phyloP scores from a whole-genome alignment of 305 asterid genomes.

The Petunia hybrid region DNA sequence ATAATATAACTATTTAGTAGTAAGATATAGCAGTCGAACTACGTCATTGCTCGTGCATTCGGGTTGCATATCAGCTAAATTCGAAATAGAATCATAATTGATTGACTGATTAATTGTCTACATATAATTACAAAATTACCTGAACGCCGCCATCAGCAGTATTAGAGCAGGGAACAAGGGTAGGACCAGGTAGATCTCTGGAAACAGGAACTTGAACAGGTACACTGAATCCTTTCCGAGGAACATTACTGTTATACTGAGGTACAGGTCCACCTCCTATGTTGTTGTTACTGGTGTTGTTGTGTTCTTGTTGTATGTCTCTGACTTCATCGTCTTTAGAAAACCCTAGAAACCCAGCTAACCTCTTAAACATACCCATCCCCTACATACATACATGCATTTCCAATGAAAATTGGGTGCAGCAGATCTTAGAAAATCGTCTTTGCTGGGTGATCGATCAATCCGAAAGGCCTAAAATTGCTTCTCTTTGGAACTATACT shows the following conservation, averaged over 20 bases:
- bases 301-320: conserved; percentile 38
- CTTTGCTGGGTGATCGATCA: too few relatives aligned
- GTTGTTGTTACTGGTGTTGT: conserved; percentile 39
- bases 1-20: too few relatives aligned
- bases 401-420: too few relatives aligned
- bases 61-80: too few relatives aligned
- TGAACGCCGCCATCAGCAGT: conserved; percentile 82
- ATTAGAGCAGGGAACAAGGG: conserved; percentile 62
- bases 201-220: conserved; percentile 74
- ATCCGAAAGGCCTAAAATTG: too few relatives aligned
- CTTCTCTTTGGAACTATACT: too few relatives aligned
- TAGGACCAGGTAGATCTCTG: conserved; percentile 62
- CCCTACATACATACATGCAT: background rate
- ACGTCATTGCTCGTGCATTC: too few relatives aligned
- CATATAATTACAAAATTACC: conserved; percentile 43
- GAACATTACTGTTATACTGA: conserved; percentile 46
- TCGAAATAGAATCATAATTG: too few relatives aligned
- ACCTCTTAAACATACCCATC: conserved; percentile 69
- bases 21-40: too few relatives aligned
- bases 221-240: conserved; percentile 76
- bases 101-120: too few relatives aligned
- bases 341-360: conserved; percentile 72
- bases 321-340: conserved; percentile 55
- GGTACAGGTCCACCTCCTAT: conserved; percentile 40
- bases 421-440: too few relatives aligned